These are phyloP conservation scores for Irpex sp. DNA, from an alignment of 1,284 basidiomycete genomes.

Conservation along the genomic window DNA sequence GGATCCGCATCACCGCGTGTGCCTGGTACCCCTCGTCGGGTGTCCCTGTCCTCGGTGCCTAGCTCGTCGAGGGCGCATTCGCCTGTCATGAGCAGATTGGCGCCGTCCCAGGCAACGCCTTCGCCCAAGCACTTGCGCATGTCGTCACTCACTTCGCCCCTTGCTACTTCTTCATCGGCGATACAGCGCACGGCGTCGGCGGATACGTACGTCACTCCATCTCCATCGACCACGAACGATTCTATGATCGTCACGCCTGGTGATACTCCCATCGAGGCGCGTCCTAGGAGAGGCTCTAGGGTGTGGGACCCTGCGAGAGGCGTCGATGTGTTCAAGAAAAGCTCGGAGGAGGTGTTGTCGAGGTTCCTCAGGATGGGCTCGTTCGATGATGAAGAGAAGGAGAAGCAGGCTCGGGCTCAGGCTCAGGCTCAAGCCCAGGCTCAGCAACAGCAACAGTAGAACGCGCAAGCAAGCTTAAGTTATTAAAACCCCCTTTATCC, in stretches of 20 bases:
- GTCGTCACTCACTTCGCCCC: constrained; percentile 21
- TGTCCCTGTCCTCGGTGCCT: constrained; percentile 17
- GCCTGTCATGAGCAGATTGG: constrained; percentile 15
- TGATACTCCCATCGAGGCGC: constrained; percentile 18
- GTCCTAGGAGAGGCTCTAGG: constrained; percentile 36
- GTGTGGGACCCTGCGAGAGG: constrained; percentile 79
- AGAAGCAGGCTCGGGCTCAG: too few relatives aligned
- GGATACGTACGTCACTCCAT: constrained; percentile 31
- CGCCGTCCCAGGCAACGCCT: constrained; percentile 15
- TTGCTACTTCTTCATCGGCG: constrained; percentile 14
- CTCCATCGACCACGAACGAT: constrained; percentile 50
- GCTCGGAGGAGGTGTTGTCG: constrained; percentile 78
- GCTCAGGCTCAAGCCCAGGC: too few relatives aligned
- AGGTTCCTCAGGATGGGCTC: constrained; percentile 75
- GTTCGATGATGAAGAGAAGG: constrained; percentile 51
- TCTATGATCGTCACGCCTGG: constrained; percentile 28
- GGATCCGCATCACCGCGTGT: constrained; percentile 9
- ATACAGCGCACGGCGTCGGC: constrained; percentile 27
- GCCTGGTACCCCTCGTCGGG: constrained; percentile 20
- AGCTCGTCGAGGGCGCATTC: constrained; percentile 17
- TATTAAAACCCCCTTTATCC: background rate
- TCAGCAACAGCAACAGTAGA: background rate
- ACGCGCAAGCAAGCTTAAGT: background rate
- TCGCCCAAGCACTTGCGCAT: constrained; percentile 21
- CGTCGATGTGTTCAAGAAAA: constrained; percentile 77